phyloP scores from a whole-genome alignment of 768 basidiomycete genomes.

The Mycena leptocephala region DNA sequence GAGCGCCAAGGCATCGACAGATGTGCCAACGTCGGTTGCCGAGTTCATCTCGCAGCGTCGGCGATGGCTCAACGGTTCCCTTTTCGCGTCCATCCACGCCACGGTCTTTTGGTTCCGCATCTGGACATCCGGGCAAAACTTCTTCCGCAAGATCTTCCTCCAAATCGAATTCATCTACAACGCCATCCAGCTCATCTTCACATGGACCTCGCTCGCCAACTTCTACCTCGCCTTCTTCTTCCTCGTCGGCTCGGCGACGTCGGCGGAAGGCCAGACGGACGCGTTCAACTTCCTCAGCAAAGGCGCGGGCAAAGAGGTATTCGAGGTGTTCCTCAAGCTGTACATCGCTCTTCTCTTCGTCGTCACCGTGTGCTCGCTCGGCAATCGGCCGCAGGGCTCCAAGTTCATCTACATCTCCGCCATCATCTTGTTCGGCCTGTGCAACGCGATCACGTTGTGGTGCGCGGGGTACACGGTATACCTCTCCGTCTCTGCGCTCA shows the following conservation, averaged over 20 bases:
- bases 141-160: constrained; percentile 87
- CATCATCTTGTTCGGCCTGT: constrained; percentile 85
- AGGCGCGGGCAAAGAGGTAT: constrained; percentile 80
- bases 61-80: constrained; percentile 90
- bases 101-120: constrained; percentile 92
- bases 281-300: constrained; percentile 88
- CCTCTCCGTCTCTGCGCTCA: constrained; percentile 80
- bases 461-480: constrained; percentile 95
- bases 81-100: constrained; percentile 95
- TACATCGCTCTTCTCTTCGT: constrained; percentile 92
- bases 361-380: constrained; percentile 88
- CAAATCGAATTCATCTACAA: constrained; percentile 94
- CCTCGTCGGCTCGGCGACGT: constrained; percentile 86
- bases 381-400: constrained; percentile 93
- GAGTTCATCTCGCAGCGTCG: constrained; percentile 97
- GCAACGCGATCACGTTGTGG: constrained; percentile 87
- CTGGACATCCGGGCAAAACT: constrained; percentile 92
- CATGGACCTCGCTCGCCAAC: constrained; percentile 95
- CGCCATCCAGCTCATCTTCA: constrained; percentile 89
- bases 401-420: constrained; percentile 88
- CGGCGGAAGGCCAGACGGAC: constrained; percentile 60
- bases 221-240: constrained; percentile 97
- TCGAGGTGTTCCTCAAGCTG: constrained; percentile 85
- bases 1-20: constrained; percentile 95
- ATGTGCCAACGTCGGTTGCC: constrained; percentile 92